These are phyloP conservation scores for Pythium biforme DNA, from an alignment of 352 stramenopile species.

Conservation along the genomic window DNA sequence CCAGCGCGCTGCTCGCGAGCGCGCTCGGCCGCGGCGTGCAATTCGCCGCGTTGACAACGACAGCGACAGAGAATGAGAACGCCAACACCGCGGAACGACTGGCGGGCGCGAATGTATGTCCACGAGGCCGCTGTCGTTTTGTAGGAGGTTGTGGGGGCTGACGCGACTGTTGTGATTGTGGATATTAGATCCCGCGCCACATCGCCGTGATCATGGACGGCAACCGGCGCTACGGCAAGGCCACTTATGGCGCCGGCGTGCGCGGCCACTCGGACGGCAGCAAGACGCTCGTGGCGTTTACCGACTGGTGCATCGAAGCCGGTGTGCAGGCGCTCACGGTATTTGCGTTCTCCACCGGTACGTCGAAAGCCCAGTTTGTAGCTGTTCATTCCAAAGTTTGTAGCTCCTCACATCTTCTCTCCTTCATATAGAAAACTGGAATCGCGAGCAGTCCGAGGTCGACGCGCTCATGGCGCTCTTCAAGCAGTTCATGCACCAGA, in stretches of 20 bases:
- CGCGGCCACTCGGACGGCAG: slow-evolving; percentile 94
- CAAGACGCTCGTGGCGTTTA: slow-evolving; percentile 94
- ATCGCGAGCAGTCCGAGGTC: slow-evolving; percentile 87
- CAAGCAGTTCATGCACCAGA: slow-evolving; percentile 93
- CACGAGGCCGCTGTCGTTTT: background rate
- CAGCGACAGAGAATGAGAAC: background rate
- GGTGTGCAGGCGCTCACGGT: slow-evolving; percentile 91
- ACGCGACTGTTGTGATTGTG: background rate
- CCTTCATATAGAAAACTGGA: slow-evolving; percentile 90
- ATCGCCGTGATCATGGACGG: slow-evolving; percentile 97
- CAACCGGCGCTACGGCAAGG: slow-evolving; percentile 93
- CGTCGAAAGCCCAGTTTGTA: background rate
- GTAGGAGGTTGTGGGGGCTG: background rate
- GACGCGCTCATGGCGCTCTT: slow-evolving; percentile 93
- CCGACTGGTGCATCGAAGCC: slow-evolving; percentile 95
- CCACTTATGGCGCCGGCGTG: slow-evolving; percentile 67
- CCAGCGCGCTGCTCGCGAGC: slow-evolving; percentile 1
- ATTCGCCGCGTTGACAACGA: background rate
- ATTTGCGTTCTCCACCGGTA: slow-evolving; percentile 94
- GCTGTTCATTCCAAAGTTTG: no score
- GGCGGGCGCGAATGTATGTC: slow-evolving; percentile 18
- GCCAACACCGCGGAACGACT: slow-evolving; percentile 5
- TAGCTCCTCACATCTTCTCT: background rate
- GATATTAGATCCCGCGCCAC: slow-evolving; percentile 71
- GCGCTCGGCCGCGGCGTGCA: slow-evolving; percentile 14